A percentile compares a stretch with the other conserved stretches of the same genome.
Evolutionary conservation across 2,329 filamentous ascomycete genomes (phyloP).

Genomic region (Cytospora chrysosperma): DNA sequence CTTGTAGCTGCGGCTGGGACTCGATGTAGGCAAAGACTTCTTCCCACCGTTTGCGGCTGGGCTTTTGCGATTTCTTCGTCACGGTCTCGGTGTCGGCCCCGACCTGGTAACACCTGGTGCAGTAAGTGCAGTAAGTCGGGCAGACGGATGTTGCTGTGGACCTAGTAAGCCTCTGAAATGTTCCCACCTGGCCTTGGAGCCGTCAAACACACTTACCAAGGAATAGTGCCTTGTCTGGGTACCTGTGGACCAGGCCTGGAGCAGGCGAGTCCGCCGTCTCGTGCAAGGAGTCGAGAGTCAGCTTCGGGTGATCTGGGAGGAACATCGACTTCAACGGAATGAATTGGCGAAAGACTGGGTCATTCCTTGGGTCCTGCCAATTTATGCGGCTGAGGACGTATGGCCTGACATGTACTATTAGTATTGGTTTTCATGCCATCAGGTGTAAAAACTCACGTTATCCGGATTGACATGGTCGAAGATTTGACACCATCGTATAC

Average conservation of each 20-base stretch:
- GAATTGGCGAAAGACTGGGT: conserved; percentile 61
- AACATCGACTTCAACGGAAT: conserved; percentile 55
- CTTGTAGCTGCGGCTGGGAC: conserved; percentile 46
- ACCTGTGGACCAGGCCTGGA: conserved; percentile 60
- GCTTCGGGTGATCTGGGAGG: conserved; percentile 52
- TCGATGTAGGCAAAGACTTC: conserved; percentile 57
- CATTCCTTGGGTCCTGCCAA: conserved; percentile 57
- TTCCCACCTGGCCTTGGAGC: not conserved
- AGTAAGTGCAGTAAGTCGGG: conserved; percentile 62
- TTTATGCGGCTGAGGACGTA: conserved; percentile 59
- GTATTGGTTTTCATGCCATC: not conserved
- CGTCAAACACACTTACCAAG: conserved; percentile 44
- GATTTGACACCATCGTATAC: conserved; percentile 50
- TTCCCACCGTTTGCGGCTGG: conserved; percentile 49
- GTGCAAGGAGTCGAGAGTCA: conserved; percentile 58
- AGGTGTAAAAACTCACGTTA: conserved; percentile 43
- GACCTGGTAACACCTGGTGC: conserved; percentile 60
- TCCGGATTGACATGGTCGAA: conserved; percentile 59
- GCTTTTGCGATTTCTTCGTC: conserved; percentile 43
- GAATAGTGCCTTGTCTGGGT: conserved; percentile 62
- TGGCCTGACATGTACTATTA: conserved; percentile 39
- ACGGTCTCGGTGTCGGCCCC: conserved; percentile 55
- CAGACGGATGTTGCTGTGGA: conserved; percentile 55
- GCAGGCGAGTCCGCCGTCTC: conserved; percentile 57
- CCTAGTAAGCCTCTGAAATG: not conserved